Evolutionary conservation across 345 rosid species (phyloP).

Genomic region (Stellera chamaejasme): DNA sequence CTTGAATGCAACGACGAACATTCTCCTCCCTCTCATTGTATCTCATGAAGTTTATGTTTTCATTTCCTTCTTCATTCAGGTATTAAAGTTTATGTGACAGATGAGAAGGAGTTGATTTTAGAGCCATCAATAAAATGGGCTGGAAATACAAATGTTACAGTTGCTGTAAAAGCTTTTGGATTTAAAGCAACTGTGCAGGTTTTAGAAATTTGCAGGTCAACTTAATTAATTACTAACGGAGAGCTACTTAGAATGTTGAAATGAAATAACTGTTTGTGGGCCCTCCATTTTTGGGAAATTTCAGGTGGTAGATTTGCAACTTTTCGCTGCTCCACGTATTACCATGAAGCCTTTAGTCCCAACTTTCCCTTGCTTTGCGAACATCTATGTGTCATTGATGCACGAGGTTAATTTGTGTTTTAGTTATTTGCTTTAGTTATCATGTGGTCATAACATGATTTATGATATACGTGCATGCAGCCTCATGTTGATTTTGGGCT

Average conservation of each 20-base stretch:
- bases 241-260: background rate
- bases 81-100: constrained; percentile 82
- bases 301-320: constrained; percentile 80
- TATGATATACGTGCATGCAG: constrained; percentile 36
- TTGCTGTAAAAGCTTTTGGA: constrained; percentile 77
- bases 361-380: constrained; percentile 84
- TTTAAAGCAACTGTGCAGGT: constrained; percentile 87
- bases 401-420: constrained; percentile 45
- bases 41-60: background rate
- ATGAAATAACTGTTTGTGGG: background rate
- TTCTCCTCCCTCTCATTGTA: background rate
- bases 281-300: constrained; percentile 3
- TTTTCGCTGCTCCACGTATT: constrained; percentile 80
- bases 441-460: background rate
- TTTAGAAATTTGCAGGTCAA: constrained; percentile 2
- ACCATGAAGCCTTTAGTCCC: constrained; percentile 88
- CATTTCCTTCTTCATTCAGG: constrained; percentile 27
- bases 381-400: constrained; percentile 70
- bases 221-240: background rate
- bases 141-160: constrained; percentile 64
- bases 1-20: too few relatives aligned
- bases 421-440: too few relatives aligned
- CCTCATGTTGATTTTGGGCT: constrained; percentile 91
- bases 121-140: constrained; percentile 85
- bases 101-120: constrained; percentile 87